phyloP scores from a whole-genome alignment of 768 basidiomycete genomes.

The Psilocybe azurescens region DNA sequence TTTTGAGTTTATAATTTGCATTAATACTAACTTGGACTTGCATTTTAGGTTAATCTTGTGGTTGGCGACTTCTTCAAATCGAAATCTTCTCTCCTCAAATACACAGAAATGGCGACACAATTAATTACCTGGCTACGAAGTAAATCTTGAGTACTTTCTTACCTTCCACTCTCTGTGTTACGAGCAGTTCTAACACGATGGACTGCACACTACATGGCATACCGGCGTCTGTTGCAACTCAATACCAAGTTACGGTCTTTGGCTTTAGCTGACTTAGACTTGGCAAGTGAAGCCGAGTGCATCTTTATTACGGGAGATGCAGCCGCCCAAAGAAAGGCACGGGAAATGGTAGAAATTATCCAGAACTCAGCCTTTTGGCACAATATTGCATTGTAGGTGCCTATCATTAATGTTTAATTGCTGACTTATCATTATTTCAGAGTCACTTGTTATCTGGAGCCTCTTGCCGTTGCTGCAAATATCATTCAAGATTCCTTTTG shows the following conservation, averaged over 20 bases:
- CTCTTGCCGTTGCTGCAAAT: slow-evolving; percentile 36
- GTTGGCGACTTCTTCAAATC: slow-evolving; percentile 42
- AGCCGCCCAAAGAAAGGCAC: slow-evolving; percentile 28
- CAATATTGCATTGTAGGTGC: slow-evolving; percentile 22
- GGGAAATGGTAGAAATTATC: slow-evolving; percentile 33
- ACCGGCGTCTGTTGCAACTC: slow-evolving; percentile 33
- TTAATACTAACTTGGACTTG: neutral
- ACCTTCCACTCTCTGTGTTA: slow-evolving; percentile 30
- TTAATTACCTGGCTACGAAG: slow-evolving; percentile 43
- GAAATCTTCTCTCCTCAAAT: slow-evolving; percentile 18
- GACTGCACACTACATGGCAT: slow-evolving; percentile 42
- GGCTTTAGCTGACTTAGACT: slow-evolving; percentile 23
- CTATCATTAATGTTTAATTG: no score
- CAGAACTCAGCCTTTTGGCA: slow-evolving; percentile 35
- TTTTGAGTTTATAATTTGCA: neutral
- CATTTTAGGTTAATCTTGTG: slow-evolving; percentile 40
- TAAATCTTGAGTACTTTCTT: slow-evolving; percentile 36
- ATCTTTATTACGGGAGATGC: slow-evolving; percentile 29
- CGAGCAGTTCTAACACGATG: slow-evolving; percentile 40
- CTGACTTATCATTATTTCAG: slow-evolving; percentile 23
- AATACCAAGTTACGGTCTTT: neutral
- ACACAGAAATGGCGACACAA: slow-evolving; percentile 30
- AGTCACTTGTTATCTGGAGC: slow-evolving; percentile 32
- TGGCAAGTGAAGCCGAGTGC: slow-evolving; percentile 3
- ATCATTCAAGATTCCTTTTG: slow-evolving; percentile 32